These are phyloP conservation scores for Penicillium pancosmium DNA, from an alignment of 495 filamentous ascomycete genomes.

Conservation along the genomic window DNA sequence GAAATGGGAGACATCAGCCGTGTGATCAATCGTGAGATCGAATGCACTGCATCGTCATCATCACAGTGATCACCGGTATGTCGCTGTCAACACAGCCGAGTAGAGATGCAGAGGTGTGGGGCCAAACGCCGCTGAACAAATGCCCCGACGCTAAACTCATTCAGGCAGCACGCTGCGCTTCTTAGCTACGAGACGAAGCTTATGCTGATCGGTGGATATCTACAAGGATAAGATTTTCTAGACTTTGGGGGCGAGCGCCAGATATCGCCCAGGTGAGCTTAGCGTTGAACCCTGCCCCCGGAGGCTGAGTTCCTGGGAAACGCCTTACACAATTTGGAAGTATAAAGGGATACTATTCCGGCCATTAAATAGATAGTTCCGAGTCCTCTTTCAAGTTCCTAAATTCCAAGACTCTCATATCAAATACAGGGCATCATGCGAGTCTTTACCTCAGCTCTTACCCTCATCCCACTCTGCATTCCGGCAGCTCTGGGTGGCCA, in stretches of 20 bases:
- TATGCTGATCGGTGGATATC: not conserved
- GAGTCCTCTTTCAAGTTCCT: not conserved
- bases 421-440: not conserved
- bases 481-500: slow-evolving; percentile 27
- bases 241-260: not conserved
- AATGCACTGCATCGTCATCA: no score
- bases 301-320: not conserved
- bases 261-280: not conserved
- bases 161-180: not conserved
- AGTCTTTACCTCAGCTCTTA: not conserved
- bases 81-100: not conserved
- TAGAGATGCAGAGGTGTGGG: not conserved
- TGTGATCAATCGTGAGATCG: no score
- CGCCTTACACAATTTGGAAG: not conserved
- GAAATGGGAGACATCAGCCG: no score
- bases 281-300: not conserved
- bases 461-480: slow-evolving; percentile 6
- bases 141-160: not conserved
- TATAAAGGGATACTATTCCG: not conserved
- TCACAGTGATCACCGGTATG: no score
- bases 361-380: not conserved
- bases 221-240: not conserved
- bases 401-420: not conserved
- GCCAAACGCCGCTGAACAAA: not conserved
- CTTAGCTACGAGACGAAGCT: not conserved